Evolutionary conservation across 768 basidiomycete species (phyloP), one percentile per base, ranked within the genome.

Genomic region (Tulasnella sp.): DNA sequence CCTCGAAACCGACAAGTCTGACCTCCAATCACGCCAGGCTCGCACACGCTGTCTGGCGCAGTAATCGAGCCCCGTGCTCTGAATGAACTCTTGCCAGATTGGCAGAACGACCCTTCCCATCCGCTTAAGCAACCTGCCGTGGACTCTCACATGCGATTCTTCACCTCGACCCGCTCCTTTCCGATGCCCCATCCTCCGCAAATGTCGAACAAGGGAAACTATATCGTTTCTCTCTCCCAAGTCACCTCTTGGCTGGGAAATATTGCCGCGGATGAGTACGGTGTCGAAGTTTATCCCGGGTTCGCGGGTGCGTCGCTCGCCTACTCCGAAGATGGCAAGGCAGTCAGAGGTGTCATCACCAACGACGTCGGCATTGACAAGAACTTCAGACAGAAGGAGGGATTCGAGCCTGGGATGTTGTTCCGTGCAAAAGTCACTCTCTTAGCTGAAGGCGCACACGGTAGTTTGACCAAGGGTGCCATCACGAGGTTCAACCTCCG

Each of bases 151-250:
- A 99, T 99, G 97, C 89, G 93, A 58, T 94, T 89, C 81, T 86
- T 99, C 78, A 96, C 96, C 14, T 77, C 85, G 25, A 89, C 85
- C 19, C 81, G 82, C 74, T 88, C 92, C 14, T 84, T 96, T 78
- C 94, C 94, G 15, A 89, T 98, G 68, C 97, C 95, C 0, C 96
- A 98, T 81, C 97, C 97, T 3, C 96, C 97, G 0, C 96, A 98
- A 83, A 99, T 99, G 97, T 85, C 86, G 80, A 97, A 97, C 86
- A 88, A 91, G 37, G 92, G 96, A 69, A 99, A 98, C 84, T 98
- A 94, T 82, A 90, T 99, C 81, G 85, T 93, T 52, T 97, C 95
- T 1, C 89, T 99, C 38, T 96, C 94, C 0, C 89, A 88, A 40
- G 90, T 98, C 78, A 92, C 94, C 0, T 88, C 93, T 3, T 99